Evolutionary conservation across 23 red algal species (phyloP), one percentile per base, ranked within the genome.

Genomic region (Gracilariopsis chorda): DNA sequence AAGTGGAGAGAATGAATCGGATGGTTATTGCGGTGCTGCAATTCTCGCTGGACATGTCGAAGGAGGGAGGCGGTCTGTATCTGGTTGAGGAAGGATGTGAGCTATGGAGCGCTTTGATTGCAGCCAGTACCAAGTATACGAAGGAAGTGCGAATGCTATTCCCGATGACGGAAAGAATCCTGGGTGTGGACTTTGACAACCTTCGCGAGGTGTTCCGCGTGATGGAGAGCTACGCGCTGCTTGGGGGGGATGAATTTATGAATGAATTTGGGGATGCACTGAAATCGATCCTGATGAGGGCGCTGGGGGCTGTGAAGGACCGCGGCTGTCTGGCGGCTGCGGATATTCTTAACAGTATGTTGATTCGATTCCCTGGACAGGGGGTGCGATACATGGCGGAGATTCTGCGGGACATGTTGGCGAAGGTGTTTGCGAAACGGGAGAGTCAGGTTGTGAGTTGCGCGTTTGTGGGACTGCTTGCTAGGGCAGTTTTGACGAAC

Each of bases 41-140:
- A 39, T 91, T 82, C 42, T 11, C 75, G 3, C 33, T 82, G 47
- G 63, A 82, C 60, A 69, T 82, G 62, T 33, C 33, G 1, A 72
- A 71, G 27, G 53, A 74, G 40, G 47, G 45, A 20, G 88, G 88
- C 14, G 88, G 88, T 51, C 60, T 57, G 35, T 80, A 94, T 59
- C 43, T 94, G 80, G 37, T 94, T n/a, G 91, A 94, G 33, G 91
- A 94, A 34, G 91, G 79, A 32, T 86, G 80, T 59, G 91, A 94
- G 44, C 70, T 94, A 32, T 94, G 91, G 91, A 14, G 37, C 16
- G 81, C 69, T 27, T 48, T 86, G n/a, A 24, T 86, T 28, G 65
- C 32, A 7, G 65, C 80, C 58, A 45, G 59, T 28, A 51, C 51
- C 2, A 81, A 77, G 58, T 94, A 94, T 37, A 76, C 65, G 34